Conservation (phyloP, 164 flowering plant species). For the Taxillus chinensis region DNA sequence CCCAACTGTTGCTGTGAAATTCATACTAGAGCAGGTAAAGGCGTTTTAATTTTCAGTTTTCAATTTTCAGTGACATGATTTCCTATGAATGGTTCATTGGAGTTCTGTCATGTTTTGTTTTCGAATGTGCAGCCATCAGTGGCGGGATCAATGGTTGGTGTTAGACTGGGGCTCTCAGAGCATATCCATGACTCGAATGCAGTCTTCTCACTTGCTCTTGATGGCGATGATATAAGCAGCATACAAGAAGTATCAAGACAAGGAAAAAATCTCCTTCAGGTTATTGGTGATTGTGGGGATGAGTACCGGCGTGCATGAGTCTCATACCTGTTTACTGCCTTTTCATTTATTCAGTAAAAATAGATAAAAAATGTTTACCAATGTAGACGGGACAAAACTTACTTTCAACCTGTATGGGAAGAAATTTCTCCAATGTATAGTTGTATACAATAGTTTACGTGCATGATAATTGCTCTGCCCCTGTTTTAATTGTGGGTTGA, state of each 20-base stretch:
- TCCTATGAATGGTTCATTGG: not conserved
- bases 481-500: too few relatives aligned
- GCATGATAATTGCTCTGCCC: too few relatives aligned
- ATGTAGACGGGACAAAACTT: too few relatives aligned
- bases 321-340: not conserved
- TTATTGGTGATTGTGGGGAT: conserved; percentile 95
- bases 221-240: conserved; percentile 64
- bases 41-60: not conserved
- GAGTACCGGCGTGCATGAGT: conserved; percentile 69
- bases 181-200: conserved; percentile 69
- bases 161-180: conserved; percentile 81
- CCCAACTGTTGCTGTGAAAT: conserved; percentile 79
- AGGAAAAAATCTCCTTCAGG: conserved; percentile 66
- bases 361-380: too few relatives aligned
- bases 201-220: conserved; percentile 67
- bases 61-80: not conserved
- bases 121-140: conserved; percentile 57
- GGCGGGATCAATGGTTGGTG: conserved; percentile 96
- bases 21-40: conserved; percentile 77
- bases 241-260: conserved; percentile 49
- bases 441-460: too few relatives aligned
- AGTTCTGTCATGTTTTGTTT: conserved; percentile 2
- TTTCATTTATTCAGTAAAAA: too few relatives aligned
- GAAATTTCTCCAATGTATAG: too few relatives aligned
- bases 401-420: too few relatives aligned